Evolutionary conservation across 2,329 filamentous ascomycete genomes (phyloP), one percentile per base, ranked within the genome.

Genomic region (Lomentospora prolificans): DNA sequence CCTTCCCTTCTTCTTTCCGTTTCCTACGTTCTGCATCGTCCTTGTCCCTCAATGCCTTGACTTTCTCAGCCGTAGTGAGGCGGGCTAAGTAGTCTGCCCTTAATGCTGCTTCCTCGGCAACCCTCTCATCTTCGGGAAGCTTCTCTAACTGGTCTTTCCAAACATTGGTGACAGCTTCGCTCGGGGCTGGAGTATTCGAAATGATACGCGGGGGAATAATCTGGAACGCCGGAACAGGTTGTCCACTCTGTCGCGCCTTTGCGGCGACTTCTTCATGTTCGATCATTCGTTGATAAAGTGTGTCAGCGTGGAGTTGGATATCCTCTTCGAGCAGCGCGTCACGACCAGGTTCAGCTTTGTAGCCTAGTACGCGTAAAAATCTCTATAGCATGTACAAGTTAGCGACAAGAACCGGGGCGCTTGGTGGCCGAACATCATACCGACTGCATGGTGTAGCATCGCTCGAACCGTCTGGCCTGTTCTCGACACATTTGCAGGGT

Each of bases 221-320:
- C 50, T 81, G 73, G 63, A 88, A 84, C 19, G 74, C 71, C 0
- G 87, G 85, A 50, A 75, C 66, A 0, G 79, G 75, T n/a, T 69
- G 70, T 27, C 82, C 82, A 60, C 80, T 78, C 55, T 77, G 75
- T 68, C 84, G 84, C 33, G 86, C 87, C 63, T 83, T 78, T 60
- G 87, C 82, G n/a, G 88, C 82, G 60, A 79, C 80, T 19, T 75
- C 76, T 70, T 99, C 92, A 67, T 95, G 90, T 59, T 82, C 79
- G 36, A 95, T 70, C 85, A 97, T 90, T 62, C 87, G 83, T 64
- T 92, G 87, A 70, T 90, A 99, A 41, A 99, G 77, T 60, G 82
- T 82, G 72, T 99, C 94, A 58, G 92, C 92, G 69, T 96, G 91
- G 85, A 97, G 89, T 71, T 97, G 94, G 59, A 99, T 90, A 62